Evolutionary conservation across 768 basidiomycete genomes (phyloP).

Genomic region (Candolleomyces efflorescens): DNA sequence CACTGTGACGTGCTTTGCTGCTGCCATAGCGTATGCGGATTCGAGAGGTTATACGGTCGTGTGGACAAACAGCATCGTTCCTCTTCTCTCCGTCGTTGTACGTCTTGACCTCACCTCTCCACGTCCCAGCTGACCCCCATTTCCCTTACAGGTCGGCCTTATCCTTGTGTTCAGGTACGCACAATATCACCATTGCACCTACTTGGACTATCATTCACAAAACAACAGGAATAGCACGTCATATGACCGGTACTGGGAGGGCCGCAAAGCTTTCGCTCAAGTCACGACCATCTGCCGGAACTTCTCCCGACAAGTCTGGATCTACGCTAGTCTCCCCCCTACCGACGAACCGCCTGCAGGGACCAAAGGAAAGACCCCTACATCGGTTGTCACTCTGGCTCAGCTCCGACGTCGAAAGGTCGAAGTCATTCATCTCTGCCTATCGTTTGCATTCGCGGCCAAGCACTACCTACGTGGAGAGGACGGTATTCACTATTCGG

Average conservation of each 20-base stretch:
- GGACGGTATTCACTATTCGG: slow-evolving; percentile 66
- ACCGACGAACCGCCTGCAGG: slow-evolving; percentile 42
- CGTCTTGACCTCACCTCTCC: slow-evolving; percentile 22
- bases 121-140: slow-evolving; percentile 2
- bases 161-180: slow-evolving; percentile 82
- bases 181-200: neutral
- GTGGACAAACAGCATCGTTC: slow-evolving; percentile 81
- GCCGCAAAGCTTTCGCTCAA: slow-evolving; percentile 76
- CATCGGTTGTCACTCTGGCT: slow-evolving; percentile 36
- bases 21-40: slow-evolving; percentile 54
- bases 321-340: slow-evolving; percentile 63
- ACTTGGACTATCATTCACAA: neutral
- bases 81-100: slow-evolving; percentile 86
- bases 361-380: slow-evolving; percentile 50
- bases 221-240: slow-evolving; percentile 67
- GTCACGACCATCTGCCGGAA: slow-evolving; percentile 74
- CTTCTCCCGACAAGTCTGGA: slow-evolving; percentile 74
- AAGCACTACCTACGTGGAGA: slow-evolving; percentile 86
- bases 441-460: slow-evolving; percentile 69
- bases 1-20: slow-evolving; percentile 76
- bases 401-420: slow-evolving; percentile 66
- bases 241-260: slow-evolving; percentile 87
- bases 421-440: slow-evolving; percentile 61
- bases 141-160: slow-evolving; percentile 65
- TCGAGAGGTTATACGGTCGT: slow-evolving; percentile 53